Percentiles rank a stretch among this genome's conserved stretches.
Evolutionary conservation across 176 grass and related monocot genomes (phyloP).

Genomic region (Avena eriantha): DNA sequence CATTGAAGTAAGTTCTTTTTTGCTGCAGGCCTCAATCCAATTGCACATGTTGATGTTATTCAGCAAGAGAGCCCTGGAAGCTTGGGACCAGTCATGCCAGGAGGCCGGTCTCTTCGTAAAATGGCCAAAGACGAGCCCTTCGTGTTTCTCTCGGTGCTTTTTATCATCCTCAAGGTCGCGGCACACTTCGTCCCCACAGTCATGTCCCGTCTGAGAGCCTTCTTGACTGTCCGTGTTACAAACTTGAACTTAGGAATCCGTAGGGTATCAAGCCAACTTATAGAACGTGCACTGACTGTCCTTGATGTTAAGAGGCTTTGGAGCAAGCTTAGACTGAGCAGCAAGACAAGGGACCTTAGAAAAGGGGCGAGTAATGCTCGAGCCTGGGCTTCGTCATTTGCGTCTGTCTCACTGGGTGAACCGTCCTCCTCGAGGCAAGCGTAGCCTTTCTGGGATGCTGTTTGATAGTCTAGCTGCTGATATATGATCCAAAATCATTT

Average conservation of each 20-base stretch:
- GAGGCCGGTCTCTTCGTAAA: constrained; percentile 36
- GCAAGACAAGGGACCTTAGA: constrained; percentile 66
- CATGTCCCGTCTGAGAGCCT: constrained; percentile 49
- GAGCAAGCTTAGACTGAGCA: constrained; percentile 70
- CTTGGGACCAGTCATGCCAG: constrained; percentile 28
- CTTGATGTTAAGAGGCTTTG: constrained; percentile 70
- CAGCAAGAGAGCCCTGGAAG: constrained; percentile 49
- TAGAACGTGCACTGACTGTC: constrained; percentile 47
- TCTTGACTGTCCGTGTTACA: constrained; percentile 46
- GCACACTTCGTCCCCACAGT: constrained; percentile 34
- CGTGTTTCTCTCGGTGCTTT: constrained; percentile 51
- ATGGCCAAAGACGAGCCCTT: constrained; percentile 54
- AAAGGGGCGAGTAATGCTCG: constrained; percentile 83
- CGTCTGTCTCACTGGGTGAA: constrained; percentile 90
- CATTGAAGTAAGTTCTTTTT: background rate
- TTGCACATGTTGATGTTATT: constrained; percentile 59
- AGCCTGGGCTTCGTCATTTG: constrained; percentile 86
- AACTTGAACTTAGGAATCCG: constrained; percentile 57
- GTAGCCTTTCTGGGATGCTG: constrained; percentile 42
- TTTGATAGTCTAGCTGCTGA: constrained; percentile 52
- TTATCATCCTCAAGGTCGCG: constrained; percentile 54
- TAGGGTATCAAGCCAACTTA: constrained; percentile 59
- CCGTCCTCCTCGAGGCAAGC: constrained; percentile 61
- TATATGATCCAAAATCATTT: constrained; percentile 36
- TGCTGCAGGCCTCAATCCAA: constrained; percentile 62